A percentile compares a stretch with the other conserved stretches of the same genome.
Conservation (phyloP, 2,329 filamentous ascomycete species). For the Teratosphaeria viscida region DNA sequence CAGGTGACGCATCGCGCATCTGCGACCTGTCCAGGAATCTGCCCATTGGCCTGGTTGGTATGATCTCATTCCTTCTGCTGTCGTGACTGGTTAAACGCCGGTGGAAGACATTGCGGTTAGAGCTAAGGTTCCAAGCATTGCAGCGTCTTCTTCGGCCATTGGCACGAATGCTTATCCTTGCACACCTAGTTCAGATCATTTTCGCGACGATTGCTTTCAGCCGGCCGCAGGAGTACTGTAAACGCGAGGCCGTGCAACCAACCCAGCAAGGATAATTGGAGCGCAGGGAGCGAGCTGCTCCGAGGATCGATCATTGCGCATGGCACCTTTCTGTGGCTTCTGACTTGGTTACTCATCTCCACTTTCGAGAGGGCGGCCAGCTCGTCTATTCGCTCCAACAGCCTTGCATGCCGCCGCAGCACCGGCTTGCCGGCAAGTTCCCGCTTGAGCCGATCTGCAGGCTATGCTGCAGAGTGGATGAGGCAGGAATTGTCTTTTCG, state of each 20-base stretch:
- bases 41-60: neutral
- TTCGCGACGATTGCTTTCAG: neutral
- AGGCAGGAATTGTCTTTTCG: neutral
- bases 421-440: neutral
- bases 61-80: neutral
- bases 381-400: neutral
- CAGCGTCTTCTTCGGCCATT: neutral
- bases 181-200: no score
- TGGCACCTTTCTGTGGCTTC: neutral
- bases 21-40: neutral
- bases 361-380: neutral
- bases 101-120: neutral
- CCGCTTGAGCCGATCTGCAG: neutral
- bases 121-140: neutral
- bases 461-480: neutral
- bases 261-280: neutral
- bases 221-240: neutral
- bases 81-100: neutral
- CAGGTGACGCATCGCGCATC: neutral
- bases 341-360: neutral
- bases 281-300: neutral
- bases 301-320: neutral
- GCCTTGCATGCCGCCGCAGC: neutral
- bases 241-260: neutral
- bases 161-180: no score